Evolutionary conservation across 306 rosid species (phyloP), one percentile per base, ranked within the genome.

Genomic region (Ochetophila trinervis): DNA sequence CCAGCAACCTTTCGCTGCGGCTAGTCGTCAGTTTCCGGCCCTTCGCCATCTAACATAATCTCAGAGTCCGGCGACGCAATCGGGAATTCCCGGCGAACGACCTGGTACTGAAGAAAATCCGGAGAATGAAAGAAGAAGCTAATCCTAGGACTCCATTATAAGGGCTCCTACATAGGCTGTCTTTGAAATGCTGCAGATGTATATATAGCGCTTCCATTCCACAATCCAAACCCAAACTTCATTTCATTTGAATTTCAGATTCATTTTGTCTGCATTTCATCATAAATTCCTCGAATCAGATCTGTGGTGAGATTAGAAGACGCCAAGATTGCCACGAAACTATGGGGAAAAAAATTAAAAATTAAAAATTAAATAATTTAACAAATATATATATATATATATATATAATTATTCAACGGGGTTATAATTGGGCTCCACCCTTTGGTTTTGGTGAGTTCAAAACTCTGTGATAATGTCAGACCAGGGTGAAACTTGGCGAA

Each of bases 231-330:
- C 54, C 54, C 21, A n/a, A 4, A 16, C 7, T 50, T 50, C 63
- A 86, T 89, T 90, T 86, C 90, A 90, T 90, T 81, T 93, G 84
- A 83, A 83, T 93, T 93, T 86, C 83, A 58, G 66, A 49, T 80
- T 73, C 94, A 87, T 93, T 89, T 87, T 70, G 66, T 73, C 71
- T 60, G 76, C 86, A 86, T 87, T 87, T 85, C 76, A 61, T 63
- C 60, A 35, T 30, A 4, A 60, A 11, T 3, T 55, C 8, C 36
- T 24, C 12, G 6, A 7, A 53, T 53, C 21, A 27, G 52, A 34
- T 74, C 53, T 45, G 59, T 50, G 74, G 53, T 63, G 55, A 69
- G 18, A 67, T 56, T 42, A 53, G 32, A 71, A 65, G 45, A 81
- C 23, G 72, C 65, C 64, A 67, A 69, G 30, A 15, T 9, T 35